Conservation (phyloP, 306 rosid species). For the Neltuma alba region DNA sequence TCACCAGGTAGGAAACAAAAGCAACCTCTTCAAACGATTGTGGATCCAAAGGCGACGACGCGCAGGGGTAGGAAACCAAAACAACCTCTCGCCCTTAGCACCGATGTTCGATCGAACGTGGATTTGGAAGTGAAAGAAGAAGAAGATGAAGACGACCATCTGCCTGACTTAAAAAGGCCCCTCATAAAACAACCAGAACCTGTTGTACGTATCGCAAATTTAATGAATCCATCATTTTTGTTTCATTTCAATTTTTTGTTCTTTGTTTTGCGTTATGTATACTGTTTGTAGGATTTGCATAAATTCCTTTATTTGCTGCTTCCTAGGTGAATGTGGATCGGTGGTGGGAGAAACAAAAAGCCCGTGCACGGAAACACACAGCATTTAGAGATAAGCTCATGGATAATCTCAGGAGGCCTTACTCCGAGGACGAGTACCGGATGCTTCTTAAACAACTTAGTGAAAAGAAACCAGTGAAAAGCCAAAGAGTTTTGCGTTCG, state of each 20-base stretch:
- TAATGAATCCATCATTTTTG: neutral
- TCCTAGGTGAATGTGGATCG: conserved; percentile 34
- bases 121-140: conserved; percentile 22
- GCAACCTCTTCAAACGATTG: neutral
- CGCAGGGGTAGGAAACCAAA: conserved; percentile 1
- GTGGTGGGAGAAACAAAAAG: conserved; percentile 3
- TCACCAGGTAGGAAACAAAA: conserved; percentile 23
- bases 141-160: conserved; percentile 26
- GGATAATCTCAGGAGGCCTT: conserved; percentile 39
- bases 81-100: neutral
- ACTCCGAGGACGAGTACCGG: conserved; percentile 37
- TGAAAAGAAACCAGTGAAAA: conserved; percentile 37
- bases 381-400: conserved; percentile 36
- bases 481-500: conserved; percentile 35
- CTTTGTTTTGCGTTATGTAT: neutral
- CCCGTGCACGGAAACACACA: neutral
- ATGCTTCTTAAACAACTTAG: conserved; percentile 18
- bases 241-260: neutral
- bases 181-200: neutral
- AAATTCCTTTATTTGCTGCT: conserved; percentile 7
- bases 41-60: neutral
- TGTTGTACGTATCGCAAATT: conserved; percentile 16
- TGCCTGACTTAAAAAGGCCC: neutral
- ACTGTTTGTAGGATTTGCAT: neutral
- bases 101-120: neutral